Percentiles rank a stretch among this genome's conserved stretches.
Evolutionary conservation across 2,329 filamentous ascomycete genomes (phyloP).

Genomic region (Annulohypoxylon truncatum): DNA sequence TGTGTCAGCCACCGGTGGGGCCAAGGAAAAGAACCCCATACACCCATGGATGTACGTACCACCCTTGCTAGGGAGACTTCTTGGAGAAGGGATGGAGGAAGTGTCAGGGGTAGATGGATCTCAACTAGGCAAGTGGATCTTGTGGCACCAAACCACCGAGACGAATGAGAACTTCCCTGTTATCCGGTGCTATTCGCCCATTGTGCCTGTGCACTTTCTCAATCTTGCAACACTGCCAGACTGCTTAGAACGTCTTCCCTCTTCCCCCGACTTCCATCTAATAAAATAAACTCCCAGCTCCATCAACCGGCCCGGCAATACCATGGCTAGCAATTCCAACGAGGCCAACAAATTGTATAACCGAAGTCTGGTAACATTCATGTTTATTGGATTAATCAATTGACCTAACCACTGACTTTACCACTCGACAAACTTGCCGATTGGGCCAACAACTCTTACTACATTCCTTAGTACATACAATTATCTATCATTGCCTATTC

Average conservation of each 20-base stretch:
- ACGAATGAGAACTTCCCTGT: constrained; percentile 22
- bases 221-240: not conserved
- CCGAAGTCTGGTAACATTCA: constrained; percentile 2
- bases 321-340: not conserved
- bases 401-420: constrained; percentile 21
- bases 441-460: constrained; percentile 3
- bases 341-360: not conserved
- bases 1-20: constrained; percentile 37
- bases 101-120: constrained; percentile 35
- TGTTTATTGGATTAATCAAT: constrained; percentile 29
- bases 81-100: constrained; percentile 20
- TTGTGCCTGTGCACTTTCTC: not conserved
- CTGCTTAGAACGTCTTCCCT: constrained; percentile 10
- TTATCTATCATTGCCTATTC: not conserved
- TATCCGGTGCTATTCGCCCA: not conserved
- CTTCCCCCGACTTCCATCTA: constrained; percentile 29
- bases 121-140: constrained; percentile 37
- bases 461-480: constrained; percentile 2
- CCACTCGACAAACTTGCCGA: constrained; percentile 15
- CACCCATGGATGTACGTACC: constrained; percentile 8
- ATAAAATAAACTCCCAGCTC: constrained; percentile 17
- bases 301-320: constrained; percentile 22
- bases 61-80: constrained; percentile 6
- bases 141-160: constrained; percentile 38
- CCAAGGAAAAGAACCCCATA: constrained; percentile 2